Base-by-base conservation (phyloP, 352 stramenopile genomes). In the Globisporangium cederbergense region DNA sequence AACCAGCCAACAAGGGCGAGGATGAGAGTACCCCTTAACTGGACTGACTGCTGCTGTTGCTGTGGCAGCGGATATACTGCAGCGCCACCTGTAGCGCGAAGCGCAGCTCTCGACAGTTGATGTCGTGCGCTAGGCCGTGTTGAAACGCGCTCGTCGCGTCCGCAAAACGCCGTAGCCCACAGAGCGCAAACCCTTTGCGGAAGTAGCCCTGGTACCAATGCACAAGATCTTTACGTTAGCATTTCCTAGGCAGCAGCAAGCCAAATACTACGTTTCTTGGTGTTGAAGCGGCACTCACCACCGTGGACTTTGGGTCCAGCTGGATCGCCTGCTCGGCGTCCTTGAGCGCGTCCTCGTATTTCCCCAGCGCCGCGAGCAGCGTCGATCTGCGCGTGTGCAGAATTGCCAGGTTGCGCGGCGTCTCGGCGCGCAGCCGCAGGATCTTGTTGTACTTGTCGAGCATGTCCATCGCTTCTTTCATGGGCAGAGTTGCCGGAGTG, bases 361-460 rank as follows among this genome's bases (percentile, higher is more conserved):
- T 68, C 0, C 75, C 78, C 38, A 92, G 52, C 0, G 79, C 81
- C 25, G 81, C 78, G 18, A 86, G 65, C 2, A 92, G 68, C 5
- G 83, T 89, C 3, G 83, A 90, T 20, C 83, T 71, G 8, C 83
- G 69, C 7, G 78, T 81, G 50, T 83, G 72, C 43, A 92, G 58
- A 22, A 83, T 74, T 3, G 76, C 75, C 73, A 90, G 86, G 25
- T 77, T 83, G n/a, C 76, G 71, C 10, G 70, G 72, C 4, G 78
- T 71, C 59, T 90, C 77, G 0, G 69, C 74, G 10, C 83, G 74
- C 13, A 88, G 28, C 0, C 67, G 60, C 47, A 92, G 82, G 53
- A 90, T 78, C 63, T 90, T 92, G 66, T 77, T 75, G 68, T 90
- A 92, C 57, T 83, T 40, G 8, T 79, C 65, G 3, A 92, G 68